Percentiles rank a stretch among this genome's conserved stretches.
Evolutionary conservation across 2,329 filamentous ascomycete genomes (phyloP).

Genomic region (Ophiosphaerella herpotricha): DNA sequence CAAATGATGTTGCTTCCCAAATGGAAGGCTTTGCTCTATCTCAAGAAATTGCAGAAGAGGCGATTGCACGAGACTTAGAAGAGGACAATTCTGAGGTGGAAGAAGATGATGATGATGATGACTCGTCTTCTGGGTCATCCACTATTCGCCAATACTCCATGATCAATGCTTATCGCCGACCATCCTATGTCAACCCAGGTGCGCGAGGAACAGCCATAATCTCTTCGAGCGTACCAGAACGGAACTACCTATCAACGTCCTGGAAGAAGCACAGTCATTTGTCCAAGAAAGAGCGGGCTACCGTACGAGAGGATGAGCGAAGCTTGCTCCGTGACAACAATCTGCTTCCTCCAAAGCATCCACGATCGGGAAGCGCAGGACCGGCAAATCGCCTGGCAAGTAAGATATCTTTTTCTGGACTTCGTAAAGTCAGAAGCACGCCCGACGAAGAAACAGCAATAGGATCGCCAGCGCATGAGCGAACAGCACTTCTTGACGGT

Average conservation of each 20-base stretch:
- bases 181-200: conserved; percentile 75
- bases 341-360: conserved; percentile 59
- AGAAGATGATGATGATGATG: conserved; percentile 52
- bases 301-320: conserved; percentile 61
- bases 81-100: conserved; percentile 60
- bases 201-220: conserved; percentile 72
- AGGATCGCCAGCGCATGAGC: conserved; percentile 45
- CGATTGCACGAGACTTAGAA: conserved; percentile 45
- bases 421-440: conserved; percentile 36
- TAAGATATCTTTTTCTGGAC: conserved; percentile 34
- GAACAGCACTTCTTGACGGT: conserved; percentile 54
- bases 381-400: conserved; percentile 29
- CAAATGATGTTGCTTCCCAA: conserved; percentile 33
- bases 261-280: conserved; percentile 49
- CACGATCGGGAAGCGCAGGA: conserved; percentile 42
- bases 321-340: conserved; percentile 64
- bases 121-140: conserved; percentile 52
- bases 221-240: conserved; percentile 58
- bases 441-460: conserved; percentile 38
- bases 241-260: conserved; percentile 20
- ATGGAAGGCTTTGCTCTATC: conserved; percentile 37
- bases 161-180: conserved; percentile 72
- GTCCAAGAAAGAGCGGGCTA: conserved; percentile 58
- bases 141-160: conserved; percentile 56
- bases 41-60: conserved; percentile 43